Percentiles rank a stretch among this genome's conserved stretches.
phyloP scores from a whole-genome alignment of 495 filamentous ascomycete genomes.

The Thermochaetoides thermophila region DNA sequence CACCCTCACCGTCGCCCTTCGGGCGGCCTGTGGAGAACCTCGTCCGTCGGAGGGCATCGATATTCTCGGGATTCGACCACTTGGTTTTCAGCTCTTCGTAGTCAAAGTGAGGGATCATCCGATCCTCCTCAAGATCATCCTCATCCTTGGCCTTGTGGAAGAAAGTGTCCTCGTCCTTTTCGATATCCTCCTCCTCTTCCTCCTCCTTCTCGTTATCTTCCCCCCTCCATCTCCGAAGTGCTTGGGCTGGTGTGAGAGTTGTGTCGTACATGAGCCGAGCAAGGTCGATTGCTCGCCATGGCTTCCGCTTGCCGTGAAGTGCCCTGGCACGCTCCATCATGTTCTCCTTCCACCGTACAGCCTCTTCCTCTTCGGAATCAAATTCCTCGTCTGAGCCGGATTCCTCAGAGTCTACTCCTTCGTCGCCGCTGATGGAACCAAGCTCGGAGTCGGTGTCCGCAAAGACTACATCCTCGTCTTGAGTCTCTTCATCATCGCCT shows the following conservation, averaged over 20 bases:
- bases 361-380: conserved; percentile 46
- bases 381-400: conserved; percentile 41
- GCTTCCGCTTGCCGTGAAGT: conserved; percentile 50
- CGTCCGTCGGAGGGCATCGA: conserved; percentile 55
- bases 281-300: conserved; percentile 64
- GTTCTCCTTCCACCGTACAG: conserved; percentile 70
- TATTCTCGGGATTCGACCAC: conserved; percentile 65
- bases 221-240: conserved; percentile 65
- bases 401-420: conserved; percentile 37
- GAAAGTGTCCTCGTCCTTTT: conserved; percentile 70
- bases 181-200: conserved; percentile 36
- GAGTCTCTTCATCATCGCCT: conserved; percentile 27
- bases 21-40: conserved; percentile 62
- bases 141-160: conserved; percentile 50
- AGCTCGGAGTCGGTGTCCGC: conserved; percentile 93
- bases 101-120: conserved; percentile 62
- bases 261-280: conserved; percentile 82
- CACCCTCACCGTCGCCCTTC: conserved; percentile 33
- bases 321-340: conserved; percentile 59
- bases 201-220: conserved; percentile 45
- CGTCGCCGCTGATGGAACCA: conserved; percentile 66
- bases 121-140: conserved; percentile 55
- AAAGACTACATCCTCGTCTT: conserved; percentile 58
- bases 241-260: conserved; percentile 56
- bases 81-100: conserved; percentile 68